These are phyloP conservation scores for Margaritispora aquatica DNA, from an alignment of 495 filamentous ascomycete species.

Conservation along the genomic window DNA sequence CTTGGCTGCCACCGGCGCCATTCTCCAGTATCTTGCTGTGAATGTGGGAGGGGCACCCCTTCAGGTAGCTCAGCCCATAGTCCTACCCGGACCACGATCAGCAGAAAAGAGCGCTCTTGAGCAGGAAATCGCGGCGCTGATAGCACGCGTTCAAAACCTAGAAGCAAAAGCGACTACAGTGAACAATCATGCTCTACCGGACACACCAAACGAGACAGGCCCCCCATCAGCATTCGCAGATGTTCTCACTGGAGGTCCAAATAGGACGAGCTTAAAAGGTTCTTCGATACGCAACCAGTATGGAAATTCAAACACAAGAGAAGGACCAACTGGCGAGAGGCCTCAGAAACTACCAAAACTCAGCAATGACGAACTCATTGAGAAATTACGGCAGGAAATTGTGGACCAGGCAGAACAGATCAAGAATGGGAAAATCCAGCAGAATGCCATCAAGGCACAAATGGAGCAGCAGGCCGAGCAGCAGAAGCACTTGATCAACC, in stretches of 20 bases:
- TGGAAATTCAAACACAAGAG: conserved; percentile 20
- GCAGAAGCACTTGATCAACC: conserved; percentile 53
- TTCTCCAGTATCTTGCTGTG: conserved; percentile 57
- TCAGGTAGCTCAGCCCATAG: conserved; percentile 10
- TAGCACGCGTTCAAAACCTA: conserved; percentile 59
- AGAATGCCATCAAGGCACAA: conserved; percentile 62
- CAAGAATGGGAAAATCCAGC: conserved; percentile 63
- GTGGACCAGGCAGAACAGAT: conserved; percentile 75
- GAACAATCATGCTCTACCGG: conserved; percentile 47
- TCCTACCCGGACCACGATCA: conserved; percentile 58
- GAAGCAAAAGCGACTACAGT: conserved; percentile 57
- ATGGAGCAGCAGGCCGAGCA: conserved; percentile 56
- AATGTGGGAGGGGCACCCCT: conserved; percentile 24
- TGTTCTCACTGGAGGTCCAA: conserved; percentile 23
- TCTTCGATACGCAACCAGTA: conserved; percentile 10
- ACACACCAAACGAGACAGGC: conserved; percentile 53
- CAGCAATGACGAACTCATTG: conserved; percentile 66
- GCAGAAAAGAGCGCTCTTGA: conserved; percentile 63
- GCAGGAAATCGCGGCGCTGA: conserved; percentile 61
- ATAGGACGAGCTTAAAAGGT: conserved; percentile 9
- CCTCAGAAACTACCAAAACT: conserved; percentile 34
- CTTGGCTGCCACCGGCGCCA: conserved; percentile 53
- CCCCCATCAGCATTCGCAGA: conserved; percentile 49
- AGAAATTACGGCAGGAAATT: conserved; percentile 65
- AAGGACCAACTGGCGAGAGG: conserved; percentile 35